Evolutionary conservation across 495 filamentous ascomycete genomes (phyloP), one percentile per base, ranked within the genome.

Genomic region (Penicillium fimorum): DNA sequence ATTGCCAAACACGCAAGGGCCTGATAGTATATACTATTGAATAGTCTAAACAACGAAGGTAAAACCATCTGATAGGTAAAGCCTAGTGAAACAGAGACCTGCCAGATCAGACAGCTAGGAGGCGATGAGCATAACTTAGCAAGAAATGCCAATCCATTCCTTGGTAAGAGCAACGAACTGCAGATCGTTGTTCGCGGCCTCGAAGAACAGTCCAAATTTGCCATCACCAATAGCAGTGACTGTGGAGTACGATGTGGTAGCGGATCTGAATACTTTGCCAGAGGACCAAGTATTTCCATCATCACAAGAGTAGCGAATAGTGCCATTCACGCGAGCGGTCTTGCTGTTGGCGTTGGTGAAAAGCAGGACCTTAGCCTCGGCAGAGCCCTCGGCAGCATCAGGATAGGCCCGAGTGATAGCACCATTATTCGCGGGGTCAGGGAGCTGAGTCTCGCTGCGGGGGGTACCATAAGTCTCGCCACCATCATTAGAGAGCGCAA

Each of bases 291-390:
- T 45, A 5, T 10, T 45, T 22, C 43, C 43, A 27, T 45, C 43
- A 8, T 45, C 43, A n/a, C 43, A 45, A 8, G 43, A 45, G 24
- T 29, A 45, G 8, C 43, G 43, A 9, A 45, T 9, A 1, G 43
- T 45, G 2, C 43, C 43, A 29, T 45, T 45, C 2, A 5, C 4
- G 4, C 43, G 43, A 20, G 22, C 13, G 13, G 43, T 45, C 24
- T 45, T 29, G 24, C 43, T 45, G 43, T 45, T 45, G 11, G 43
- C 43, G 13, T 45, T 45, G 22, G 43, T 45, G 7, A 45, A 45
- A 4, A 45, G 43, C 5, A 45, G 43, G 2, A 45, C 10, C 4
- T 45, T 45, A 11, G 43, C 43, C 6, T 45, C 24, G 12, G 12
- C 13, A 11, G 43, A 45, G 4, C 43, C 43, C 5, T 45, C 4